These are phyloP conservation scores for Austropuccinia psidii DNA, from an alignment of 1,284 basidiomycete species.

Conservation along the genomic window DNA sequence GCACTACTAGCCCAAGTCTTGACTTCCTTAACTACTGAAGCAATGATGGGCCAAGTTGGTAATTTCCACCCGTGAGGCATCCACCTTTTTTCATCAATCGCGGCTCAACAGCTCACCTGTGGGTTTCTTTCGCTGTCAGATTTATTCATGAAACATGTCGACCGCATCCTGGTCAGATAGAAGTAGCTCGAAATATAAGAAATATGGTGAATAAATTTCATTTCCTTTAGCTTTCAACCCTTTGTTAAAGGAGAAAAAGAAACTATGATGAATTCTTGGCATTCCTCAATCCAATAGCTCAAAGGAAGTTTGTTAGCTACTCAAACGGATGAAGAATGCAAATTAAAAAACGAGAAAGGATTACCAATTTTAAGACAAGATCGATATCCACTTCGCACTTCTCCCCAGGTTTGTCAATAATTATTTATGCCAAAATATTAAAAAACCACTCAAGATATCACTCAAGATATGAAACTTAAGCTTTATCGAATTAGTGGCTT, in stretches of 20 bases:
- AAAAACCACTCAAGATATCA: background rate
- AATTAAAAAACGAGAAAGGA: conserved; percentile 59
- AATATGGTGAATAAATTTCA: conserved; percentile 49
- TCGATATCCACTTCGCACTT: conserved; percentile 67
- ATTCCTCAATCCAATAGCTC: conserved; percentile 46
- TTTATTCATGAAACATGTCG: conserved; percentile 71
- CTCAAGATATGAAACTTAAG: no score
- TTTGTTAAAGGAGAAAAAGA: no score
- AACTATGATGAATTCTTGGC: background rate
- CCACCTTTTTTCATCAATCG: conserved; percentile 54
- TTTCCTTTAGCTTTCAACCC: background rate
- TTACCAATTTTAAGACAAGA: conserved; percentile 64
- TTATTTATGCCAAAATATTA: background rate
- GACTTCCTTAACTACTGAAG: conserved; percentile 77
- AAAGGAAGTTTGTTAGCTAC: conserved; percentile 63
- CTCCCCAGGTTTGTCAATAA: conserved; percentile 55
- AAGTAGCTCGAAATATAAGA: conserved; percentile 63
- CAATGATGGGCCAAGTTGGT: conserved; percentile 50
- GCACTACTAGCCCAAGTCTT: conserved; percentile 64
- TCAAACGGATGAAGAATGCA: conserved; percentile 58
- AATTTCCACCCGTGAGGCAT: conserved; percentile 15
- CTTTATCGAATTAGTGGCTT: conserved; percentile 53
- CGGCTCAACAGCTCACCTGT: conserved; percentile 52
- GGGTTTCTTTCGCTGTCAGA: background rate
- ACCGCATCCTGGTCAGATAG: conserved; percentile 79